Conservation (phyloP, 2,329 filamentous ascomycete species). For the Fusarium cyanostomum region DNA sequence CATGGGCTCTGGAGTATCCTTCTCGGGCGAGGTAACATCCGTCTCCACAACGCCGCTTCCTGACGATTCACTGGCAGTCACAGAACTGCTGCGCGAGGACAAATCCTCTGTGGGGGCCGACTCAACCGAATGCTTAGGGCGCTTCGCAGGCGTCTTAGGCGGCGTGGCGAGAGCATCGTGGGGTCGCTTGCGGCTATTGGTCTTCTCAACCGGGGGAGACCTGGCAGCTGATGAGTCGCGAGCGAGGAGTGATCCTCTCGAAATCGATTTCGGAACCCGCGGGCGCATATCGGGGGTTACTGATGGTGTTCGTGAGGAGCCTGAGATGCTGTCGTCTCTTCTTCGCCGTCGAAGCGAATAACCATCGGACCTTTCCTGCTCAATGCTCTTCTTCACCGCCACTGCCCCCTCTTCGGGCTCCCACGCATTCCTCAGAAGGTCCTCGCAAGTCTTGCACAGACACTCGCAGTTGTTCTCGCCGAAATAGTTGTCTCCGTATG, state of each 20-base stretch:
- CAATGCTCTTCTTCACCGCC: slow-evolving; percentile 61
- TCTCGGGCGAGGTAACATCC: slow-evolving; percentile 62
- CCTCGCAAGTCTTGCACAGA: slow-evolving; percentile 88
- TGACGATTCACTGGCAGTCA: slow-evolving; percentile 41
- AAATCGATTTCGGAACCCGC: slow-evolving; percentile 54
- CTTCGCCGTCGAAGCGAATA: slow-evolving; percentile 67
- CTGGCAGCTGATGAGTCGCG: slow-evolving; percentile 46
- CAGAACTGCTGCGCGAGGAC: slow-evolving; percentile 53
- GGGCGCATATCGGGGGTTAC: slow-evolving; percentile 65
- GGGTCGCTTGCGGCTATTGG: slow-evolving; percentile 51
- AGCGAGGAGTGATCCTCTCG: slow-evolving; percentile 48
- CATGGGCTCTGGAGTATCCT: slow-evolving; percentile 54
- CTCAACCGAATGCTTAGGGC: slow-evolving; percentile 49
- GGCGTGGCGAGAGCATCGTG: slow-evolving; percentile 60
- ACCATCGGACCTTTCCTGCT: slow-evolving; percentile 57
- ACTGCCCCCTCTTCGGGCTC: slow-evolving; percentile 60
- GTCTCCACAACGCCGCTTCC: slow-evolving; percentile 47
- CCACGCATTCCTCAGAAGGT: slow-evolving; percentile 83
- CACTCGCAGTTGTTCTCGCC: slow-evolving; percentile 95
- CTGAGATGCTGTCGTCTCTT: slow-evolving; percentile 60
- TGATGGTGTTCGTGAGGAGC: slow-evolving; percentile 65
- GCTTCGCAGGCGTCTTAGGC: slow-evolving; percentile 65
- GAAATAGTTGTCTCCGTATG: slow-evolving; percentile 96
- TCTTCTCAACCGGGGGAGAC: slow-evolving; percentile 43
- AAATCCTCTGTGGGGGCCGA: slow-evolving; percentile 42